Evolutionary conservation across 768 basidiomycete genomes (phyloP), one percentile per base, ranked within the genome.

Genomic region (Fibroporia radiculosa): DNA sequence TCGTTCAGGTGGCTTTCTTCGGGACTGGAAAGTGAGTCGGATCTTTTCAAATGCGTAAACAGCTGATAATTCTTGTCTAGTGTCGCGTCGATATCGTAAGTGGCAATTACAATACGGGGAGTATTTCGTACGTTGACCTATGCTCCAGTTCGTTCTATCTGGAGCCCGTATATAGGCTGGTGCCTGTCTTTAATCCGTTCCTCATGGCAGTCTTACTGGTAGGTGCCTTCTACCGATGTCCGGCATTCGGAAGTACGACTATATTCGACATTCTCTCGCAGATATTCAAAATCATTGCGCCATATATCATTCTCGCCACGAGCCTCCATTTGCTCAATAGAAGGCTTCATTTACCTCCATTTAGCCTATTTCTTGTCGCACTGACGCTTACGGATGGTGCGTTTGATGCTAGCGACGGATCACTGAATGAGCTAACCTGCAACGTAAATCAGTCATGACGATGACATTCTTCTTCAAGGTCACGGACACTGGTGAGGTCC

Each of bases 1-100:
- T 92, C 52, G 81, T 91, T 6, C 89, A 93, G 54, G 76, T 88
- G 32, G 89, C 80, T 2, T 91, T 90, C 62, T 90, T 89, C 56
- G 88, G 88, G 6, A 86, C 78, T 28, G 85, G 85, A 67, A 88
- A 49, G 50, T 52, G 31, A 57, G 62, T 55, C 35, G 46, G 14
- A 6, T 44, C 16, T 13, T 12, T 1, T 16, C 44, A 44, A 41
- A 39, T 24, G 25, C 18, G 25, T 26, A 14, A 5, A 32, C n/a
- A n/a, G n/a, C 23, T 34, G 8, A 35, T 5, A 8, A 44, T 32
- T 31, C 11, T 3, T 36, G 19, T 20, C 24, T 44, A 90, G 84
- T 53, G 80, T 87, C 37, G 83, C 84, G n/a, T 85, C 84, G 8
- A 89, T 90, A 56, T 84, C 87, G 79, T 85, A 51, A 54, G 82